Base-by-base conservation (phyloP, 345 rosid species). In the Psidium guajava region DNA sequence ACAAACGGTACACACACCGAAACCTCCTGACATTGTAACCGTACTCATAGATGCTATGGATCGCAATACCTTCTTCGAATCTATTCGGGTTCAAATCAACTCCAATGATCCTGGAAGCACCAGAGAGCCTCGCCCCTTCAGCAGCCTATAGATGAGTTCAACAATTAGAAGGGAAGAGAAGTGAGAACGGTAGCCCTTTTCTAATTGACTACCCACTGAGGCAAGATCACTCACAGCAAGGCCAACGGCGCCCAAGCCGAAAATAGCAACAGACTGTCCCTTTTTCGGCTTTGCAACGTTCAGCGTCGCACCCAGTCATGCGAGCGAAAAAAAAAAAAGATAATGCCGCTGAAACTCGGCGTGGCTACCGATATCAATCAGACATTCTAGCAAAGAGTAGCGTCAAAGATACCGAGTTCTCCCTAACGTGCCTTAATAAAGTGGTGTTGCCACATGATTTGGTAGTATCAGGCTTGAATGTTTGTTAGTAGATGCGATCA, bases 191-290 rank as follows among this genome's bases (percentile, higher is more conserved):
- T 55, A 21, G 58, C 58, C 58, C 58, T 22, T 7, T 55, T 8
- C 25, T 55, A 6, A 55, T 55, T 55, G 58, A 10, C 58, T 8
- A 25, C 2, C 49, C 25, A 13, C 25, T 14, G 6, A 80, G 22
- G 84, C 42, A 18, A 53, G 80, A 8, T 53, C 64, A 56, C 87
- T 84, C 82, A 84, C 89, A 47, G 90, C 91, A 52, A 91, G 91
- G 24, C 90, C 92, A 8, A 89, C 90, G 42, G 90, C 89, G 21
- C 90, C 90, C 87, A 89, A 57, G 42, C 92, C 91, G 69, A 91
- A 91, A 47, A 91, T 75, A 40, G 92, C 92, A 20, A 91, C 88
- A 10, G 88, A 47, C 11, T 77, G 82, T 13, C 89, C 92, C 36
- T 86, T 86, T 58, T 88, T 83, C 4, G 88, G 91, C 86, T 91